These are phyloP conservation scores for Hyparrhenia diplandra DNA, from an alignment of 176 grass and related monocot genomes.

Conservation along the genomic window DNA sequence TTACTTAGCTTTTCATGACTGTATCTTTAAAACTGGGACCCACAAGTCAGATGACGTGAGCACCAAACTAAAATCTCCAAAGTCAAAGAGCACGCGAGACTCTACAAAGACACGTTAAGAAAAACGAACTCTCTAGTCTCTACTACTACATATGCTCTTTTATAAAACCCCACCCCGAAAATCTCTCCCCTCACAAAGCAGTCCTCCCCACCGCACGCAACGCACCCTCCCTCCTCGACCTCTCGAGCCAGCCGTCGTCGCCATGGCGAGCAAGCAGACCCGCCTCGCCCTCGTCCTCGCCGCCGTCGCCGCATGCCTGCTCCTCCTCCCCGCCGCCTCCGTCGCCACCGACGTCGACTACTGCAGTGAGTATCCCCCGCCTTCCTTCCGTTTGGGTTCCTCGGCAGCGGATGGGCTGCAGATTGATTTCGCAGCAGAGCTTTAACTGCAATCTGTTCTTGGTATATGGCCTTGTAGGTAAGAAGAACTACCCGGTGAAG, in stretches of 20 bases:
- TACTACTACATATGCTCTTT: background rate
- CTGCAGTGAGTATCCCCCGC: conserved; percentile 45
- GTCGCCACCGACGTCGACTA: conserved; percentile 33
- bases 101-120: background rate
- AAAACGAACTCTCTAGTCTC: background rate
- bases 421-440: background rate
- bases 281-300: background rate
- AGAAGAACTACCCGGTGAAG: conserved; percentile 67
- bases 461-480: conserved; percentile 41
- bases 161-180: background rate
- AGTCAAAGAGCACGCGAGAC: conserved; percentile 2
- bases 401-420: background rate
- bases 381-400: background rate
- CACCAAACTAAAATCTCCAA: background rate
- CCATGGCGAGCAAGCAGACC: conserved; percentile 39
- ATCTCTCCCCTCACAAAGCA: conserved; percentile 7
- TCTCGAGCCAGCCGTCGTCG: background rate
- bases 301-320: conserved; percentile 25
- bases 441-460: background rate
- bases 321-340: conserved; percentile 23
- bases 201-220: conserved; percentile 12
- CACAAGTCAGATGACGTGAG: background rate
- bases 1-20: no score
- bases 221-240: background rate
- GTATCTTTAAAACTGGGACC: no score